Conservation (phyloP, 495 filamentous ascomycete genomes). For the Physcia stellaris region DNA sequence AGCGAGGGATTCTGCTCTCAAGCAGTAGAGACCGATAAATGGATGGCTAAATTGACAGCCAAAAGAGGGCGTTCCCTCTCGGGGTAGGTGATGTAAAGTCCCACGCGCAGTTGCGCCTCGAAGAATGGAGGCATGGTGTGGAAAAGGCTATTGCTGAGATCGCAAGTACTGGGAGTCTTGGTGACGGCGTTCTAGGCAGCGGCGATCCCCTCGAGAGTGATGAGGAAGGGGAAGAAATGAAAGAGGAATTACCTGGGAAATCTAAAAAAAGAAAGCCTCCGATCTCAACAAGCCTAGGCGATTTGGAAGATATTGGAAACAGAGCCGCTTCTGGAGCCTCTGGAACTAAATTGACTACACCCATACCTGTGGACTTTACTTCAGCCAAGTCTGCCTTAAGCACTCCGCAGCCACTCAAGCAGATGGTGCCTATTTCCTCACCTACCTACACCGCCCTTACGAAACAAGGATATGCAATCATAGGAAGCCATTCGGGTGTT, state of each 20-base stretch:
- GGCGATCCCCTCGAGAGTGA: slow-evolving; percentile 76
- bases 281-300: slow-evolving; percentile 40
- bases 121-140: slow-evolving; percentile 69
- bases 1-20: slow-evolving; percentile 86
- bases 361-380: slow-evolving; percentile 77
- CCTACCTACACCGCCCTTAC: slow-evolving; percentile 79
- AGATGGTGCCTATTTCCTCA: slow-evolving; percentile 85
- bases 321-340: slow-evolving; percentile 1
- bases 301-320: slow-evolving; percentile 73
- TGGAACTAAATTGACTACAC: slow-evolving; percentile 5
- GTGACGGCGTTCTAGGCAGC: slow-evolving; percentile 69
- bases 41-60: slow-evolving; percentile 85
- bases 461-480: slow-evolving; percentile 91
- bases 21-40: slow-evolving; percentile 76
- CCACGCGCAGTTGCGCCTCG: slow-evolving; percentile 46
- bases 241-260: slow-evolving; percentile 21
- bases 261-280: slow-evolving; percentile 23
- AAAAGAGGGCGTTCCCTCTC: slow-evolving; percentile 70
- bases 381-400: slow-evolving; percentile 40
- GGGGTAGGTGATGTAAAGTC: slow-evolving; percentile 77
- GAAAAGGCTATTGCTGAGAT: slow-evolving; percentile 54
- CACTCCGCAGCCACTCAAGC: slow-evolving; percentile 42
- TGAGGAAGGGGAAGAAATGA: slow-evolving; percentile 49
- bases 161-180: slow-evolving; percentile 45
- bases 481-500: slow-evolving; percentile 89